phyloP scores from a whole-genome alignment of 257 asterid genomes.

The Nicotiana tabacum region DNA sequence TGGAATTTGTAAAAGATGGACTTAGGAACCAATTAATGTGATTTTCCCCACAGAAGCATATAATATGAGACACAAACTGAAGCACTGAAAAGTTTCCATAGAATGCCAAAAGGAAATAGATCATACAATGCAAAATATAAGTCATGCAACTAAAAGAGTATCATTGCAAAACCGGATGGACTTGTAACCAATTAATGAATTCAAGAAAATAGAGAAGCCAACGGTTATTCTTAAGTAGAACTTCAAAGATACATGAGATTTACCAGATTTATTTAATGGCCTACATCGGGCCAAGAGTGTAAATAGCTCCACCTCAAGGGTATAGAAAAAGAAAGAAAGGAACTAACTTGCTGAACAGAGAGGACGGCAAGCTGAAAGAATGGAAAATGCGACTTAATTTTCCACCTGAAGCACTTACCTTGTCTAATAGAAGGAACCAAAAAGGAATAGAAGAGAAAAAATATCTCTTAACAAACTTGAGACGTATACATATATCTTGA shows the following conservation, averaged over 20 bases:
- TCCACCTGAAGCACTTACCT: not conserved
- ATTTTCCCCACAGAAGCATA: not conserved
- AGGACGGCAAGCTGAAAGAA: not conserved
- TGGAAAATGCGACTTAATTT: not conserved
- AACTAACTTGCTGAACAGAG: constrained; percentile 4
- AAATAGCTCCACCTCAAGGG: not conserved
- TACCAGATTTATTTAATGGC: not conserved
- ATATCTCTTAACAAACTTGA: not conserved
- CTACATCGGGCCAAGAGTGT: not conserved
- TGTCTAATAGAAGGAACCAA: not conserved
- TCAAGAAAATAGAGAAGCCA: not conserved
- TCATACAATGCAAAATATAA: constrained; percentile 6
- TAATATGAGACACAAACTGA: not conserved
- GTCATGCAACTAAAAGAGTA: not conserved
- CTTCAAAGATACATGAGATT: not conserved
- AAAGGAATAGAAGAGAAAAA: not conserved
- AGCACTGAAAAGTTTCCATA: not conserved
- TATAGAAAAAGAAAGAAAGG: not conserved
- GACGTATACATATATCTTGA: not conserved
- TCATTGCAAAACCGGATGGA: not conserved
- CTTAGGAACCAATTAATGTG: constrained; percentile 2
- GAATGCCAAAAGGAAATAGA: not conserved
- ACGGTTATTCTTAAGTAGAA: not conserved
- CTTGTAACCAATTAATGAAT: not conserved
- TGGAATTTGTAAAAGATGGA: constrained; percentile 20